Evolutionary conservation across 73 alveolate genomes (phyloP), one percentile per base, ranked within the genome.

Genomic region (Durusdinium trenchii): DNA sequence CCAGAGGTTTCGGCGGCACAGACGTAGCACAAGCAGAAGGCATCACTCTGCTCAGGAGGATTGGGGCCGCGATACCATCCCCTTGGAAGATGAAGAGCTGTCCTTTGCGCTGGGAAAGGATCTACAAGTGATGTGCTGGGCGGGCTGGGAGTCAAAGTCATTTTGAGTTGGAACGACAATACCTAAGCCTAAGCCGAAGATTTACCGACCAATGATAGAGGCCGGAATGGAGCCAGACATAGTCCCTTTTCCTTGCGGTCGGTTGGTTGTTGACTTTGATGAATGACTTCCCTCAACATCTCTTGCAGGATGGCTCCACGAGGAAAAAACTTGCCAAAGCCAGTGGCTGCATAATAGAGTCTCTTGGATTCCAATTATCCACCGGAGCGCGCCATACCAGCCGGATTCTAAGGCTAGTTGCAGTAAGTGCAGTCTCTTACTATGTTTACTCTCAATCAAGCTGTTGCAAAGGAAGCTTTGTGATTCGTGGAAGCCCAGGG

Each of bases 101-200:
- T 92, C 98, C 90, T 92, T 92, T 40, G 98, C 98, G 30, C 36
- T 92, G 98, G 98, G 98, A 36, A 92, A 92, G 98, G 98, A 91
- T 46, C 76, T n/a, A n/a, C n/a, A n/a, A n/a, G n/a, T n/a, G n/a
- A n/a, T n/a, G n/a, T n/a, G n/a, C n/a, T n/a, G n/a, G n/a, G n/a
- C n/a, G n/a, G n/a, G n/a, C n/a, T n/a, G n/a, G n/a, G n/a, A n/a
- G n/a, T n/a, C n/a, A n/a, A n/a, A n/a, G n/a, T n/a, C n/a, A n/a
- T n/a, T n/a, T n/a, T n/a, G n/a, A n/a, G n/a, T n/a, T n/a, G n/a
- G n/a, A n/a, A n/a, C n/a, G n/a, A n/a, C n/a, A n/a, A n/a, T n/a
- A n/a, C n/a, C n/a, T n/a, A n/a, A n/a, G n/a, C n/a, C n/a, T n/a
- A n/a, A n/a, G n/a, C n/a, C n/a, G n/a, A n/a, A n/a, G n/a, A n/a